Evolutionary conservation across 1,284 basidiomycete species (phyloP), one percentile per base, ranked within the genome.

Genomic region (Farysia itapuensis): DNA sequence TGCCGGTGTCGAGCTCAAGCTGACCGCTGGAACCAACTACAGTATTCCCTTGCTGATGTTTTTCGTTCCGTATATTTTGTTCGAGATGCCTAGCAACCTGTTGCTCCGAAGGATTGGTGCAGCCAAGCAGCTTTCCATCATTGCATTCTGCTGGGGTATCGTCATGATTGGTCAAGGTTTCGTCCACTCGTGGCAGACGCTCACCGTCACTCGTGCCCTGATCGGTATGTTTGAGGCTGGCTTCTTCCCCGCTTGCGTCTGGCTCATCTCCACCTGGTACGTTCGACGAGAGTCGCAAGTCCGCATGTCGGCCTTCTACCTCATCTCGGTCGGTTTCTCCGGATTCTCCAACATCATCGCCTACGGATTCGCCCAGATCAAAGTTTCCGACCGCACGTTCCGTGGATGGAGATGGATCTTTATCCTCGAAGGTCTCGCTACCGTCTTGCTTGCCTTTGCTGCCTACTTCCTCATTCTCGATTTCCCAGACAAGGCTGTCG

Each of bases 201-300:
- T 81, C 15, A 72, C 75, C 7, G 78, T 70, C 31, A 74, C 77
- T 28, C 75, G 80, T 29, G 71, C 77, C 6, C 51, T 81, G 2
- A 65, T 80, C 28, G 80, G 69, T 38, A 38, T 67, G 11, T 70
- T 72, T 39, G 67, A 70, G 35, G 69, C 68, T n/a, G 65, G 64
- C 8, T 58, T 71, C 50, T 73, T 72, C 56, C 70, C 67, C 11
- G 64, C 66, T 9, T 74, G 71, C 37, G 77, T 78, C 2, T 79
- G 73, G 67, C 68, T 81, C n/a, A 75, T 80, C 46, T 74, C 77
- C 5, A 77, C 71, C 28, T 81, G 79, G 80, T 81, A 81, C 64
- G 78, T 78, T 1, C 77, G 80, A 11, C 71, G 72, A 41, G 77
- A 80, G 59, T 77, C 78, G 40, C 78, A 79, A 35, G 64, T 59